Evolutionary conservation across 331 rosid genomes (phyloP), one percentile per base, ranked within the genome.

Genomic region (Cucumis variabilis): DNA sequence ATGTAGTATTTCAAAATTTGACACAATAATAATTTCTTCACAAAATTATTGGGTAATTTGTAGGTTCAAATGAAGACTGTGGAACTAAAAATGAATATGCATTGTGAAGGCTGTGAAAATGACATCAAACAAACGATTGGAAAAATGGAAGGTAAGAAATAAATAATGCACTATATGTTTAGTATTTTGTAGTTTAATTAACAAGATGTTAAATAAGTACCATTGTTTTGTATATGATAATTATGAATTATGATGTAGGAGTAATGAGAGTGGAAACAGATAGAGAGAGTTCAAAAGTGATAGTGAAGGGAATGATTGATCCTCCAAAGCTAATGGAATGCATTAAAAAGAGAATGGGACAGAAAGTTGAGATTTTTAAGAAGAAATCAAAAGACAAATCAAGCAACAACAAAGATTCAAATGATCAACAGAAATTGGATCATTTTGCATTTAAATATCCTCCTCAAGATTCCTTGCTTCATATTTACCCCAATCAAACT

Each of bases 51-150:
- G n/a, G n/a, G 2, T 2, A 37, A 37, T 23, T 21, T 71, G 23
- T 63, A 88, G 94, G 63, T 76, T 53, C 89, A 73, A n/a, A n/a
- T 89, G n/a, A 96, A 90, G 84, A 88, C 80, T 30, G 86, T 91
- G 85, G 93, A 86, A 88, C 96, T 97, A 75, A 93, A 94, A 89
- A 90, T 90, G 91, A 83, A 69, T 66, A 88, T 97, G 68, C 95
- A 95, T 74, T 97, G 99, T 12, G 90, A 93, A 80, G 98, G 95
- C 12, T 97, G 99, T 90, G 94, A 19, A 44, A 88, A 13, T 25
- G 98, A 95, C 84, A 69, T 95, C 48, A 92, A 91, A 90, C 88
- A 78, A 81, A 66, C 30, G 58, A 85, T 97, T 87, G 87, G 85
- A 88, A 93, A 85, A 89, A 89, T 95, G 89, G 86, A 89, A 90